phyloP scores from a whole-genome alignment of 208 protist genomes.

The Herpetomonas tarakana region DNA sequence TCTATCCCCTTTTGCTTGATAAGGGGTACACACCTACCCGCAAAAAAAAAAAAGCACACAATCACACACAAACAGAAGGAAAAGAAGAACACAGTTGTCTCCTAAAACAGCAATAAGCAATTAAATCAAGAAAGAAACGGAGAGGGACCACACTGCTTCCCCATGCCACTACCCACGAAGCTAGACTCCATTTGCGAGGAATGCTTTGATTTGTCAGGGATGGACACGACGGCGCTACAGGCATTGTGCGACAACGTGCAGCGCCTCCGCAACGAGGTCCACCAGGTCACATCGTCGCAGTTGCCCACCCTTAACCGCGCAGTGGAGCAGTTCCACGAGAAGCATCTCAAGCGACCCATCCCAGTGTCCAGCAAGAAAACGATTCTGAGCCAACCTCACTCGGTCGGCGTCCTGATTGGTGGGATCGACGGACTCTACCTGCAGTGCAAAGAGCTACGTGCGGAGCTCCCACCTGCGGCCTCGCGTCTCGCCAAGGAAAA shows the following conservation, averaged over 20 bases:
- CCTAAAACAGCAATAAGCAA: too few relatives aligned
- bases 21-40: too few relatives aligned
- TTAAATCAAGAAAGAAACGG: too few relatives aligned
- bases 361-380: background rate
- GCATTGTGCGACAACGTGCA: conserved; percentile 14
- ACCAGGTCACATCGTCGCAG: conserved; percentile 6
- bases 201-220: conserved; percentile 2
- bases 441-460: conserved; percentile 16
- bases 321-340: conserved; percentile 18
- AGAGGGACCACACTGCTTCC: too few relatives aligned
- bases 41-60: too few relatives aligned
- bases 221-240: conserved; percentile 7
- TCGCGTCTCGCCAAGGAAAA: conserved; percentile 10
- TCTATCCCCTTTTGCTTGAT: too few relatives aligned
- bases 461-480: conserved; percentile 5
- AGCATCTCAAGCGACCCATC: conserved; percentile 6
- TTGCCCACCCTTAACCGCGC: conserved; percentile 13
- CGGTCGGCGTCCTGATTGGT: conserved; percentile 7
- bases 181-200: conserved; percentile 24
- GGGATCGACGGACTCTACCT: conserved; percentile 20
- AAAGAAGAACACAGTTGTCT: too few relatives aligned
- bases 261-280: conserved; percentile 9
- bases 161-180: conserved; percentile 6
- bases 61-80: too few relatives aligned
- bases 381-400: background rate